Conservation (phyloP, 176 grass and related monocot genomes). For the Bolboschoenus planiculmis region DNA sequence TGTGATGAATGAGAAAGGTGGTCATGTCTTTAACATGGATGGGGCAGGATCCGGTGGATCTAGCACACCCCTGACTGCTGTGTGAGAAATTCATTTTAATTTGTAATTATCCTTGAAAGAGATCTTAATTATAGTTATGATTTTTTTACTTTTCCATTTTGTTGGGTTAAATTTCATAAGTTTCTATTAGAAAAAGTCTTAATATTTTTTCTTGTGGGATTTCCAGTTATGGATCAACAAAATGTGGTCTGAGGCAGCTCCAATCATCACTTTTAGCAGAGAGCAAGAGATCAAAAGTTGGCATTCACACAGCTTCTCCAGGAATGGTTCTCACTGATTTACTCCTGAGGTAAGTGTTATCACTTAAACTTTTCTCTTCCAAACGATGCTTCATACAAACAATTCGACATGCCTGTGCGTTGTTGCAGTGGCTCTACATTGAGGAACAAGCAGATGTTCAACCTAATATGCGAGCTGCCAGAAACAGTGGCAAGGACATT, state of each 20-base stretch:
- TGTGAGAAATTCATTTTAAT: constrained; percentile 50
- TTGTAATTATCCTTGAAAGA: constrained; percentile 2
- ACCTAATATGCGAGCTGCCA: constrained; percentile 96
- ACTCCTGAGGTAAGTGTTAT: constrained; percentile 63
- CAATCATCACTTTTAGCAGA: constrained; percentile 89
- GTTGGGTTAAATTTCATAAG: background rate
- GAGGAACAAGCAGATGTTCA: constrained; percentile 98
- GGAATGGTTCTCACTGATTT: constrained; percentile 98
- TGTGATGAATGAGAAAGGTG: constrained; percentile 81
- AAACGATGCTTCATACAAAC: background rate
- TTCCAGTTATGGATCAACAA: constrained; percentile 95
- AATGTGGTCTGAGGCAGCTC: constrained; percentile 90
- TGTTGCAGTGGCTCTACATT: constrained; percentile 77
- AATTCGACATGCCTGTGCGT: background rate
- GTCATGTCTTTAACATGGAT: constrained; percentile 97
- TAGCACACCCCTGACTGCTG: constrained; percentile 95
- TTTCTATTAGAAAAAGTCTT: constrained; percentile 18
- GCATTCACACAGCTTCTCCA: constrained; percentile 92
- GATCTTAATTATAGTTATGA: background rate
- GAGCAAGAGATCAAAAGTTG: constrained; percentile 85
- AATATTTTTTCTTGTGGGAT: background rate
- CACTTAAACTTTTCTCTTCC: background rate
- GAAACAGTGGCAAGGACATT: constrained; percentile 97
- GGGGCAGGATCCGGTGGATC: constrained; percentile 95
- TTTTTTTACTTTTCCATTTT: background rate